Evolutionary conservation across 1,139 yeast genomes (phyloP).

Genomic region (Pichia norvegensis): DNA sequence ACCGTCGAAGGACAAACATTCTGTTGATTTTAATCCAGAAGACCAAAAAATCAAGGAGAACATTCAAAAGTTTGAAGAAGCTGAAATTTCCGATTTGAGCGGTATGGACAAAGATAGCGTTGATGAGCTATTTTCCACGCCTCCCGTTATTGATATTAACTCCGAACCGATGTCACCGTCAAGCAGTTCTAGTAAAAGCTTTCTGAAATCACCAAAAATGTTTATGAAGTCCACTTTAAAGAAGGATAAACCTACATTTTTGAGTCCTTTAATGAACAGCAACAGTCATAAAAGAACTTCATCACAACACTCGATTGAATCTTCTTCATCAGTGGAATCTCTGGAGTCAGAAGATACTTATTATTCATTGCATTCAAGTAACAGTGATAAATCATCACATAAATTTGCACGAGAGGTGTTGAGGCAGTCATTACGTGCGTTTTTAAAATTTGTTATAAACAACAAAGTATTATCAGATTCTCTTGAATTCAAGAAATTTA

Average conservation of each 20-base stretch:
- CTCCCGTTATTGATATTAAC: neutral
- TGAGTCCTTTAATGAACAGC: constrained; percentile 11
- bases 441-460: constrained; percentile 45
- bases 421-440: constrained; percentile 69
- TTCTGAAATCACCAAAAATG: constrained; percentile 6
- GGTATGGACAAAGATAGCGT: constrained; percentile 9
- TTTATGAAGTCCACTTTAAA: constrained; percentile 1
- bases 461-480: constrained; percentile 45
- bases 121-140: constrained; percentile 5
- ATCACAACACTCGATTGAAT: neutral
- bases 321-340: constrained; percentile 2
- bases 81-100: constrained; percentile 7
- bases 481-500: constrained; percentile 43
- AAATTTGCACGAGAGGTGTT: constrained; percentile 55
- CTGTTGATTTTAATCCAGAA: constrained; percentile 21
- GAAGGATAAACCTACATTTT: constrained; percentile 20
- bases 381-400: neutral
- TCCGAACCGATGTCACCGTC: neutral
- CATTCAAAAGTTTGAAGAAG: neutral
- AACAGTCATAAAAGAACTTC: neutral
- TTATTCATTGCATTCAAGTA: constrained; percentile 7
- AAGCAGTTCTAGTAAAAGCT: neutral
- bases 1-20: constrained; percentile 49
- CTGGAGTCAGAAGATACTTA: constrained; percentile 3
- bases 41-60: neutral